Base-by-base conservation (phyloP, 2,329 filamentous ascomycete genomes). In the Aaosphaeria arxii region DNA sequence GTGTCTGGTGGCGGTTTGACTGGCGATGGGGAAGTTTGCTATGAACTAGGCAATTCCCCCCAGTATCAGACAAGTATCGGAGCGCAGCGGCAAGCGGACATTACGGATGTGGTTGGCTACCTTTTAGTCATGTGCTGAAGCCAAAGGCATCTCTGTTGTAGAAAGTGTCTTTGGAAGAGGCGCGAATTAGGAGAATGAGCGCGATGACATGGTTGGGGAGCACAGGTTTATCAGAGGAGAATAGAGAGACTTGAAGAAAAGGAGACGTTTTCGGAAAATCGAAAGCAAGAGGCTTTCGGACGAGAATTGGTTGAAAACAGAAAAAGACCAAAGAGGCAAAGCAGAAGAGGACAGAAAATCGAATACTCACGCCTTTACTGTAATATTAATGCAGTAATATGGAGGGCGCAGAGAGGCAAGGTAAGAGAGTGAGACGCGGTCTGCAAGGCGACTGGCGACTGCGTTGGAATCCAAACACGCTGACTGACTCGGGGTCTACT, bases 1-100 rank as follows among this genome's bases (percentile, higher is more conserved):
- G 68, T 69, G 67, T 69, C 62, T 60, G 53, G 53, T 51, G 54
- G 54, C 44, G 59, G 67, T 68, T 69, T 69, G 65, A 66, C 61
- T 58, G 54, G 53, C 48, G 52, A 48, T 44, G 55, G 61, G 58
- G 58, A 51, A 54, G 56, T 47, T 57, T 46, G 60, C 62, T 24
- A 64, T 58, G 53, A 61, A 64, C 49, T 57, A 62, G 57, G 56
- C 52, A 64, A 53, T 60, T 47, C 61, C 62, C 17, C 17, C 17
- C 17, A 24, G 61, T 65, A 63, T 68, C 64, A 64, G 59, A 61
- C 62, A 63, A 58, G 59, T 53, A 60, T 46, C 44, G 55, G 50
- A 55, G 57, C 49, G 56, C 51, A 41, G 56, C 45, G 48, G 47
- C 39, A 49, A 53, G 53, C 48, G 51, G 51, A 54, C 54, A 53